Percentiles rank a stretch among this genome's conserved stretches.
Conservation (phyloP, 2,329 filamentous ascomycete genomes). For the Fusarium dlaminii region DNA sequence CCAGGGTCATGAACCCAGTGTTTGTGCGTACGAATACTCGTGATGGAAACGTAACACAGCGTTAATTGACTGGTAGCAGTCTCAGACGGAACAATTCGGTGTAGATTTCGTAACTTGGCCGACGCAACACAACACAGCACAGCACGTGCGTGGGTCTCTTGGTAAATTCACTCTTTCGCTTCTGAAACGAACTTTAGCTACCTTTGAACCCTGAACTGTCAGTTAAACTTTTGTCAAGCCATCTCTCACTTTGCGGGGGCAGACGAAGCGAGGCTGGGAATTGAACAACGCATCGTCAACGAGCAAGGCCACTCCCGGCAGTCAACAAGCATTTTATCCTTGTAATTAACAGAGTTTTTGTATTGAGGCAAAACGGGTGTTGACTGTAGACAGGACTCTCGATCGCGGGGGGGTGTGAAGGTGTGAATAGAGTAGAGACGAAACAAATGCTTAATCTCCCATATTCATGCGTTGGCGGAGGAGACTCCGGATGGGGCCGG, state of each 20-base stretch:
- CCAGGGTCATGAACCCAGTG: not conserved
- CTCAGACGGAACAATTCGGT: not conserved
- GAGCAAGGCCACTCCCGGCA: constrained; percentile 16
- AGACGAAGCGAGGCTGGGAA: constrained; percentile 17
- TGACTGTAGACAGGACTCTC: not conserved
- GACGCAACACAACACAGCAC: not conserved
- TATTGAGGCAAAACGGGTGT: constrained; percentile 12
- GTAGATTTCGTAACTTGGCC: constrained; percentile 4
- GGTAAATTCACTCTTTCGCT: not conserved
- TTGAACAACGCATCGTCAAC: constrained; percentile 31
- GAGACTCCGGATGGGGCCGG: constrained; percentile 31
- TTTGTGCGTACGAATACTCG: not conserved
- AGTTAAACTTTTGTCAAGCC: not conserved
- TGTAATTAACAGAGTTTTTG: not conserved
- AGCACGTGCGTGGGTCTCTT: constrained; percentile 5
- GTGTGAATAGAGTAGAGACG: constrained; percentile 6
- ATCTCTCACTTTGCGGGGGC: constrained; percentile 1
- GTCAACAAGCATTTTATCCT: constrained; percentile 22
- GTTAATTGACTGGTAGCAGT: not conserved
- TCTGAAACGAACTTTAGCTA: not conserved
- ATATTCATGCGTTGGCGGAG: constrained; percentile 40
- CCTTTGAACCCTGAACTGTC: not conserved
- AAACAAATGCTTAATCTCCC: constrained; percentile 39
- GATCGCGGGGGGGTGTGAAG: constrained; percentile 13
- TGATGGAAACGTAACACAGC: not conserved